Evolutionary conservation across 306 rosid species (phyloP).

Genomic region (Aeschynomene evenia): DNA sequence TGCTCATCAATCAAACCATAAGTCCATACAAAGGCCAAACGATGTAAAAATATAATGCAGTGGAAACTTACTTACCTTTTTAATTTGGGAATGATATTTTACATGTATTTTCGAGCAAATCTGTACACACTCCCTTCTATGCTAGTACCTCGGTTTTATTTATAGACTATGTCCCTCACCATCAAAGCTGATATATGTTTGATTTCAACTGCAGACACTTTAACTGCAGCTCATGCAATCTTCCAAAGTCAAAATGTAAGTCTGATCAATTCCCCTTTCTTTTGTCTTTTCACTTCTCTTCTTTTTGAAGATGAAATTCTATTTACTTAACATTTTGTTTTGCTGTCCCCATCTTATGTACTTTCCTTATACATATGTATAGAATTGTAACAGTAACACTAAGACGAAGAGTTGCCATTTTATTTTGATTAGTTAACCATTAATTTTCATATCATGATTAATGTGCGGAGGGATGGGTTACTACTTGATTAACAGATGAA

Average conservation of each 20-base stretch:
- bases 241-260: constrained; percentile 82
- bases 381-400: not conserved
- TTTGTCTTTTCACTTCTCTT: constrained; percentile 17
- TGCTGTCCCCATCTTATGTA: not conserved
- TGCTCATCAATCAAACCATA: constrained; percentile 3
- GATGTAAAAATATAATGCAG: constrained; percentile 3
- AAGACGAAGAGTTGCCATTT: constrained; percentile 3
- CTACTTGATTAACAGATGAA: not conserved
- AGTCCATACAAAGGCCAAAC: not conserved
- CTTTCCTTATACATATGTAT: not conserved
- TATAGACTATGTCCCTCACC: constrained; percentile 5
- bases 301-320: not conserved
- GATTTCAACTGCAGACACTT: constrained; percentile 64
- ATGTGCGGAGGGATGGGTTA: constrained; percentile 9
- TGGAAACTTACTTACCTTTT: constrained; percentile 5
- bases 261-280: constrained; percentile 14
- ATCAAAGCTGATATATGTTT: constrained; percentile 27
- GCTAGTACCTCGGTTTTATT: not conserved
- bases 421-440: constrained; percentile 6
- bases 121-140: not conserved
- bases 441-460: constrained; percentile 4
- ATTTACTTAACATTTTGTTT: constrained; percentile 4
- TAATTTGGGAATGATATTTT: constrained; percentile 23
- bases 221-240: constrained; percentile 74
- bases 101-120: not conserved